These are phyloP conservation scores for Corylus avellana DNA, from an alignment of 306 rosid genomes.

Conservation along the genomic window DNA sequence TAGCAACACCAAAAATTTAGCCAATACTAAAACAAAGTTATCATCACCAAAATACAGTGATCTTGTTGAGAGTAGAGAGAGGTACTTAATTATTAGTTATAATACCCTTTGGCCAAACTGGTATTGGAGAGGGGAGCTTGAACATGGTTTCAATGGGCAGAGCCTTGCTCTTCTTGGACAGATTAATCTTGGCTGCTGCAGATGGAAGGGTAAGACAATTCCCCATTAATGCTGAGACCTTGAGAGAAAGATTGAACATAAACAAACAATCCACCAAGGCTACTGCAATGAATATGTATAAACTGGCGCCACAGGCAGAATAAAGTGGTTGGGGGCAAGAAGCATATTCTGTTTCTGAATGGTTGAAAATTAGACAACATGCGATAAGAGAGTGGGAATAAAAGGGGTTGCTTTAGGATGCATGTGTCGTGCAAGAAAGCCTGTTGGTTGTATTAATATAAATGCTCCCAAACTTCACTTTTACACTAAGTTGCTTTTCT, in stretches of 20 bases:
- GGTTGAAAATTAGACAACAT: background rate
- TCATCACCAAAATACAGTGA: background rate
- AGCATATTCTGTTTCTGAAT: slow-evolving; percentile 23
- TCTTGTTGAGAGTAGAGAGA: background rate
- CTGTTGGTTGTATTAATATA: background rate
- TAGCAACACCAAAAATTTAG: background rate
- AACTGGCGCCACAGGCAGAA: background rate
- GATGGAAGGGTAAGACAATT: slow-evolving; percentile 25
- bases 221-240: slow-evolving; percentile 35
- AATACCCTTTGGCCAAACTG: slow-evolving; percentile 51
- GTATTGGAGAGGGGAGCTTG: slow-evolving; percentile 56
- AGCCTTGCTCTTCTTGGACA: slow-evolving; percentile 29
- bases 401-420: background rate
- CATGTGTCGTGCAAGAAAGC: slow-evolving; percentile 40
- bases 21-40: background rate
- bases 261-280: background rate
- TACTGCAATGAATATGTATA: slow-evolving; percentile 2
- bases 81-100: background rate
- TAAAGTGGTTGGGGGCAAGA: slow-evolving; percentile 25
- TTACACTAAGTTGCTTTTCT: slow-evolving; percentile 28
- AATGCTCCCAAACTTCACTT: slow-evolving; percentile 40
- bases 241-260: background rate
- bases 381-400: background rate
- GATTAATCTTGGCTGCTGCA: slow-evolving; percentile 16
- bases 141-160: slow-evolving; percentile 52